Evolutionary conservation across 305 asterid species (phyloP).

Genomic region (Ruellia speciosa): DNA sequence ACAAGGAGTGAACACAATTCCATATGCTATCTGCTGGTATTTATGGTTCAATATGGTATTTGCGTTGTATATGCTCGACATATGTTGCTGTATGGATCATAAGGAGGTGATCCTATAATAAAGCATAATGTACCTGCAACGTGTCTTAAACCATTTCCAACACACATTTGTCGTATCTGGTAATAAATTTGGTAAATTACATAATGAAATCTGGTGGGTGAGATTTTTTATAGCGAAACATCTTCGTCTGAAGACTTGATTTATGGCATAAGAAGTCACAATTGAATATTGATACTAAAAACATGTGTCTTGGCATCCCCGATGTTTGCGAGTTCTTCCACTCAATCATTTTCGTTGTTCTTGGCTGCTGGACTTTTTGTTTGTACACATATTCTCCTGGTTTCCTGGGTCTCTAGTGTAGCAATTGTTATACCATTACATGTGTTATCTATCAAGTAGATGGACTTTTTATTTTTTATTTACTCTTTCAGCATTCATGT

Average conservation of each 20-base stretch:
- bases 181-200: too few relatives aligned
- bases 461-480: too few relatives aligned
- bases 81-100: not conserved
- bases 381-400: not conserved
- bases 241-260: too few relatives aligned
- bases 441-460: too few relatives aligned
- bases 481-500: not conserved
- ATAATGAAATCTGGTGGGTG: too few relatives aligned
- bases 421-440: too few relatives aligned
- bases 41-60: not conserved
- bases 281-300: too few relatives aligned
- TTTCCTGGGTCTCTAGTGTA: too few relatives aligned
- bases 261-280: too few relatives aligned
- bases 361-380: not conserved
- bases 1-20: not conserved
- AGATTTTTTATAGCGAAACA: too few relatives aligned
- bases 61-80: not conserved
- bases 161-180: not conserved
- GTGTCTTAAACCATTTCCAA: not conserved
- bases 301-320: not conserved
- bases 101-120: conserved; percentile 1
- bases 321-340: not conserved
- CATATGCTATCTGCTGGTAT: too few relatives aligned
- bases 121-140: not conserved
- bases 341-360: not conserved